Evolutionary conservation across 164 flowering plant genomes (phyloP).

Genomic region (Vitis vinifera): DNA sequence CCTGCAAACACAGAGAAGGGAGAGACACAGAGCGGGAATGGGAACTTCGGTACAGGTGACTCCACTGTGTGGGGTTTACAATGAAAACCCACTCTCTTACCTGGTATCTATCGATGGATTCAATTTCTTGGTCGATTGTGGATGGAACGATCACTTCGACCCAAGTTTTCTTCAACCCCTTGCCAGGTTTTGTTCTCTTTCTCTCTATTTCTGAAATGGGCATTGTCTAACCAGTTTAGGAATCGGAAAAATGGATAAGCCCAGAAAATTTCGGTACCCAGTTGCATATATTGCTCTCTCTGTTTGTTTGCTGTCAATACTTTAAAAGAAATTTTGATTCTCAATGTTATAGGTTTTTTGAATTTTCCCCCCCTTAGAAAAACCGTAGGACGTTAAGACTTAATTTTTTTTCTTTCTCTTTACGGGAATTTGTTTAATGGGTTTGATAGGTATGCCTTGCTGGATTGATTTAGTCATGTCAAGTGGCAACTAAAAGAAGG

Average conservation of each 20-base stretch:
- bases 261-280: no score
- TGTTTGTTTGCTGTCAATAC: no score
- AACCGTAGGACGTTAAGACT: no score
- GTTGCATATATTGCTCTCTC: no score
- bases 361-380: no score
- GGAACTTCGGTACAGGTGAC: slow-evolving; percentile 97
- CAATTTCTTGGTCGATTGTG: slow-evolving; percentile 93
- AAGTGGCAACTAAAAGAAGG: no score
- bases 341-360: no score
- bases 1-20: neutral
- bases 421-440: neutral
- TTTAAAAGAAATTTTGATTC: no score
- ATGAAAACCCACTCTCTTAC: slow-evolving; percentile 82
- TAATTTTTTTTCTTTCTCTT: neutral
- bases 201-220: neutral
- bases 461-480: no score
- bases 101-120: slow-evolving; percentile 83
- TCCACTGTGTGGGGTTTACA: slow-evolving; percentile 86
- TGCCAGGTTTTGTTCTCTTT: slow-evolving; percentile 49
- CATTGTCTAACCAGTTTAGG: no score
- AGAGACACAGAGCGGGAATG: slow-evolving; percentile 33
- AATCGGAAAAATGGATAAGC: no score
- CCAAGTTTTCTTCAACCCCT: slow-evolving; percentile 78
- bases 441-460: no score
- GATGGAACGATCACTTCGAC: slow-evolving; percentile 96